phyloP scores from a whole-genome alignment of 2,329 filamentous ascomycete species.

The Pseudocercospora vitis region DNA sequence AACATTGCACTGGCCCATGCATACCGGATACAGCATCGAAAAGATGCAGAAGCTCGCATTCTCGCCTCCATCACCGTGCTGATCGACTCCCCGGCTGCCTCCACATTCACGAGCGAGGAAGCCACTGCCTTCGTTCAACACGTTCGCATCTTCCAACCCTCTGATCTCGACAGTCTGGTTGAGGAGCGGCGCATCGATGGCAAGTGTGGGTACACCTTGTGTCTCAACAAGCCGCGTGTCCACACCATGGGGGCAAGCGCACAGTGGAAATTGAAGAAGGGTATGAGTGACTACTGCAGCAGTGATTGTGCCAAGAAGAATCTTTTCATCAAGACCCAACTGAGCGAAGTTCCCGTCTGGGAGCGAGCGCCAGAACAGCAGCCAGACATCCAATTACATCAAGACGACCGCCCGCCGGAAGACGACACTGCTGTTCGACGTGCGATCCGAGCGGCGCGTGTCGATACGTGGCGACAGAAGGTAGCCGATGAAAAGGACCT shows the following conservation, averaged over 20 bases:
- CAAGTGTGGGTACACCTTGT: slow-evolving; percentile 82
- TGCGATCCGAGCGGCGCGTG: slow-evolving; percentile 36
- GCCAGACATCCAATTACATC: slow-evolving; percentile 43
- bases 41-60: slow-evolving; percentile 73
- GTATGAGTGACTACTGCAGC: slow-evolving; percentile 85
- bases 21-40: slow-evolving; percentile 75
- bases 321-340: slow-evolving; percentile 83
- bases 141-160: slow-evolving; percentile 74
- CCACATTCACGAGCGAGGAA: slow-evolving; percentile 56
- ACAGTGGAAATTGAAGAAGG: slow-evolving; percentile 68
- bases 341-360: slow-evolving; percentile 83
- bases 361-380: slow-evolving; percentile 60
- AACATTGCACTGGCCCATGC: slow-evolving; percentile 80
- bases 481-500: slow-evolving; percentile 39
- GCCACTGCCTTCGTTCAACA: slow-evolving; percentile 63
- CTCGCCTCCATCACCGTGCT: slow-evolving; percentile 70
- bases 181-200: slow-evolving; percentile 83
- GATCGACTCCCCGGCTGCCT: slow-evolving; percentile 60
- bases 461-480: slow-evolving; percentile 35
- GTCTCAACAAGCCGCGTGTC: slow-evolving; percentile 60
- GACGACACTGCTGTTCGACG: slow-evolving; percentile 26
- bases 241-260: slow-evolving; percentile 51
- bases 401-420: slow-evolving; percentile 32
- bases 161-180: slow-evolving; percentile 85
- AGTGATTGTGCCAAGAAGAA: slow-evolving; percentile 74